phyloP scores from a whole-genome alignment of 2,329 filamentous ascomycete species.

The Trichoderma endophyticum region DNA sequence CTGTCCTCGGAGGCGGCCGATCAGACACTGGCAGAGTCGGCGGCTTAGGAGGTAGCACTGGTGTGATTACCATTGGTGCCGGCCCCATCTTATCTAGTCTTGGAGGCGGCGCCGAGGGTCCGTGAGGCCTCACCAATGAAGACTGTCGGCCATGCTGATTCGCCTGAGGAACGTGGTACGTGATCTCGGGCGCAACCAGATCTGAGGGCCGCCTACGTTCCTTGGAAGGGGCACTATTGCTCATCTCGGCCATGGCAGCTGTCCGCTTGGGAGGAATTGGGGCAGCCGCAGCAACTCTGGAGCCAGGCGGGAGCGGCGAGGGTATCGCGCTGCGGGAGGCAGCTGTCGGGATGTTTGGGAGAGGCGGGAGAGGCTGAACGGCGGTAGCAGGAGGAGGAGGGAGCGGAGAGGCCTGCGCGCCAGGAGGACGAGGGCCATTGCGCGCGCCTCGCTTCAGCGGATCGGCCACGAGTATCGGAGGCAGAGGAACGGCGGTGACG shows the following conservation, averaged over 20 bases:
- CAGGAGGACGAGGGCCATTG: slow-evolving; percentile 4
- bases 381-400: background rate
- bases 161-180: slow-evolving; percentile 39
- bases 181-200: slow-evolving; percentile 41
- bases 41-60: slow-evolving; percentile 32
- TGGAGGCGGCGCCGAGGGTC: slow-evolving; percentile 32
- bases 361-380: background rate
- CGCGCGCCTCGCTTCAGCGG: slow-evolving; percentile 13
- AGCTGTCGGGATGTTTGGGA: background rate
- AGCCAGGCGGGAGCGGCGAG: slow-evolving; percentile 11
- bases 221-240: slow-evolving; percentile 19
- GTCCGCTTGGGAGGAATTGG: background rate
- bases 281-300: background rate
- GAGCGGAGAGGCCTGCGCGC: background rate
- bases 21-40: slow-evolving; percentile 27
- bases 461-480: slow-evolving; percentile 9
- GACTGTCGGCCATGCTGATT: slow-evolving; percentile 29
- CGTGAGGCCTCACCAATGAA: slow-evolving; percentile 35
- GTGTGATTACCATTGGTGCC: slow-evolving; percentile 20
- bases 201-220: slow-evolving; percentile 32
- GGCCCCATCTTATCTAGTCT: slow-evolving; percentile 30
- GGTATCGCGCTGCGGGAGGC: background rate
- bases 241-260: slow-evolving; percentile 23
- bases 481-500: slow-evolving; percentile 18
- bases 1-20: slow-evolving; percentile 42